Conservation (phyloP, 768 basidiomycete genomes). For the Leccinellum luteum region DNA sequence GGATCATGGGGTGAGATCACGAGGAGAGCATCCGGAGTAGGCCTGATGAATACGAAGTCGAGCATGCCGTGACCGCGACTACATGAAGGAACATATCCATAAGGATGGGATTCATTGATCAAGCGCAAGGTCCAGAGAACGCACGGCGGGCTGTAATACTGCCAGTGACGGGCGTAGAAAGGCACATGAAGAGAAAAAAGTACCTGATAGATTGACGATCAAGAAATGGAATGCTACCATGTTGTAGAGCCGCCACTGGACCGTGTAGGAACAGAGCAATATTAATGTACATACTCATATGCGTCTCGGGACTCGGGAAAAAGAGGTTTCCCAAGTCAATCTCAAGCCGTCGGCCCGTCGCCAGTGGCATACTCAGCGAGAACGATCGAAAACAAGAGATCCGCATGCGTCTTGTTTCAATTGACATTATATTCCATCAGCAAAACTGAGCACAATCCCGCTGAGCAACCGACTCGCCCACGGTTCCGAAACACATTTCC, state of each 20-base stretch:
- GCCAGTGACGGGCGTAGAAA: not conserved
- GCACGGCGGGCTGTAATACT: not conserved
- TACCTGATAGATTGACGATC: not conserved
- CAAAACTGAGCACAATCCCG: not conserved
- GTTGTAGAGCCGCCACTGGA: not conserved
- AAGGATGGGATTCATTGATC: not conserved
- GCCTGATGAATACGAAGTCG: not conserved
- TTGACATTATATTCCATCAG: not conserved
- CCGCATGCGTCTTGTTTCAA: not conserved
- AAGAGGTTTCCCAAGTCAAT: not conserved
- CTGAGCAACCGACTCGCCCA: not conserved
- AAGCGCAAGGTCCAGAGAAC: not conserved
- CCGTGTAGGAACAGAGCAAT: not conserved
- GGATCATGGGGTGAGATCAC: not conserved
- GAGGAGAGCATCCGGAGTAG: not conserved
- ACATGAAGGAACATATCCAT: not conserved
- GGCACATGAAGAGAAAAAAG: not conserved
- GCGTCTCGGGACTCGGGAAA: not conserved
- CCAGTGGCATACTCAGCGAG: not conserved
- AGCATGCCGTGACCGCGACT: not conserved
- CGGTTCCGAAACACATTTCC: not conserved
- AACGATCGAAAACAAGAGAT: not conserved
- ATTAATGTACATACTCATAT: not conserved
- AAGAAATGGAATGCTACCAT: not conserved
- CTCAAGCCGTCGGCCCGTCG: too few species aligned